These are phyloP conservation scores for Paramyrothecium sp. DNA, from an alignment of 2,329 filamentous ascomycete genomes.

Conservation along the genomic window DNA sequence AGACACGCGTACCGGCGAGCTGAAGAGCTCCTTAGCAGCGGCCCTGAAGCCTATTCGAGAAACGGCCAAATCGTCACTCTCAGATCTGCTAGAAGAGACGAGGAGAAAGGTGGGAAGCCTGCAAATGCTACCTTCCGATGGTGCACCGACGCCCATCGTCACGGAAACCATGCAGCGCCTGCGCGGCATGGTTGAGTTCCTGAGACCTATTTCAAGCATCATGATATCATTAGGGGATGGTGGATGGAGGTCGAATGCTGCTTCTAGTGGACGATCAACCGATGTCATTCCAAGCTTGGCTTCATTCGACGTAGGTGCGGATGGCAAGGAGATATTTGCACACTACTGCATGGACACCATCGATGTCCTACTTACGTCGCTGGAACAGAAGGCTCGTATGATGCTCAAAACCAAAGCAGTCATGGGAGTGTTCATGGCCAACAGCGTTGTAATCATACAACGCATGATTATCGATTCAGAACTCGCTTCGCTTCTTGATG, in stretches of 20 bases:
- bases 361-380: constrained; percentile 70
- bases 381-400: constrained; percentile 72
- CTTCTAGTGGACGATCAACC: constrained; percentile 52
- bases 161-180: constrained; percentile 83
- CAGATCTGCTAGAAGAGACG: constrained; percentile 81
- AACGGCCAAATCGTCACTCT: constrained; percentile 83
- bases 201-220: constrained; percentile 82
- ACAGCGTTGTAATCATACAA: constrained; percentile 81
- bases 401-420: constrained; percentile 76
- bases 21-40: constrained; percentile 80
- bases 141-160: constrained; percentile 74
- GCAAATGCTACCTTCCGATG: constrained; percentile 72
- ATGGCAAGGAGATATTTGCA: constrained; percentile 83
- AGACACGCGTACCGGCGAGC: constrained; percentile 78
- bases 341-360: constrained; percentile 90
- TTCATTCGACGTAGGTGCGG: constrained; percentile 84
- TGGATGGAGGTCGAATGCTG: constrained; percentile 69
- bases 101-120: constrained; percentile 66
- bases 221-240: constrained; percentile 91
- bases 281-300: constrained; percentile 69
- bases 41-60: constrained; percentile 87
- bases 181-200: constrained; percentile 82
- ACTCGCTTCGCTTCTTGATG: constrained; percentile 67
- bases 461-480: constrained; percentile 82
- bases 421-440: constrained; percentile 87